phyloP scores from a whole-genome alignment of 345 rosid species.

The Citrus glauca region DNA sequence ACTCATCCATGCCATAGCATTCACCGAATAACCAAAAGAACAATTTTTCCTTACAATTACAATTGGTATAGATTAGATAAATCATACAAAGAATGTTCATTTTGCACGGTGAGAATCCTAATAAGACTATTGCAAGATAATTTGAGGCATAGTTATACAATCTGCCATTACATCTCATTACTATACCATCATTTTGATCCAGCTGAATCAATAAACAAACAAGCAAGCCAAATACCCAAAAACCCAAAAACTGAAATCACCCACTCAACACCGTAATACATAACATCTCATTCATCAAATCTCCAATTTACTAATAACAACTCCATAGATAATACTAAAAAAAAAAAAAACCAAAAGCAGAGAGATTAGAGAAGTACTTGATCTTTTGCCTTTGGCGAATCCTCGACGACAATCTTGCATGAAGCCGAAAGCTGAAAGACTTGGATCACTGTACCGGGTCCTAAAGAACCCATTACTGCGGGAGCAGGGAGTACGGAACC shows the following conservation, averaged over 20 bases:
- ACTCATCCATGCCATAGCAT: neutral
- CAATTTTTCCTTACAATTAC: neutral
- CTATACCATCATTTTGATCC: neutral
- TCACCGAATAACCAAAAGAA: no score
- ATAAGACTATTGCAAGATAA: neutral
- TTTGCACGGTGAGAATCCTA: neutral
- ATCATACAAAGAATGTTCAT: neutral
- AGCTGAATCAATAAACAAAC: no score
- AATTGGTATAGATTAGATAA: neutral
- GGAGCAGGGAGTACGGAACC: constrained; percentile 25
- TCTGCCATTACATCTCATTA: no score
- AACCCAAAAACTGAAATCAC: neutral
- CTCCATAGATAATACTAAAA: neutral
- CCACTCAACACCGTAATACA: neutral
- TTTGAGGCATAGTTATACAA: neutral
- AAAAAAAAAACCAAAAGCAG: neutral
- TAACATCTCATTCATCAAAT: neutral
- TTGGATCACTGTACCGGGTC: constrained; percentile 6
- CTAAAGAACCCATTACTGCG: constrained; percentile 10
- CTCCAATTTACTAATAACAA: neutral
- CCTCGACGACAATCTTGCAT: constrained; percentile 50
- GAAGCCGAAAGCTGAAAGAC: constrained; percentile 24
- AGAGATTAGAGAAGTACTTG: constrained; percentile 39
- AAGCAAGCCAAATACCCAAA: neutral
- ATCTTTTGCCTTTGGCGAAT: constrained; percentile 71